These are phyloP conservation scores for Stephanodiscus triporus DNA, from an alignment of 108 stramenopile genomes.

Conservation along the genomic window DNA sequence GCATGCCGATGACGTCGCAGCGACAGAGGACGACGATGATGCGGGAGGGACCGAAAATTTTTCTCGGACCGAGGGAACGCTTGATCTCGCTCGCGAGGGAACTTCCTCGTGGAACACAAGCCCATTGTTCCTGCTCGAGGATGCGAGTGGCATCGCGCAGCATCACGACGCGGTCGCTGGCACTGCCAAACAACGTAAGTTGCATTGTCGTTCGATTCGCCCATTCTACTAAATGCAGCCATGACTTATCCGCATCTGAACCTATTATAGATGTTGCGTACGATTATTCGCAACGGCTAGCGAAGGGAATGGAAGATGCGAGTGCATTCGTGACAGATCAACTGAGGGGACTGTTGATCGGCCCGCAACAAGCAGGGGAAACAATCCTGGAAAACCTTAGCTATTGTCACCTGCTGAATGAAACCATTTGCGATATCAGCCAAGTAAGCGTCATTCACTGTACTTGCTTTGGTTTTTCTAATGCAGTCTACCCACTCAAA, in stretches of 20 bases:
- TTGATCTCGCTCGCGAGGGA: not conserved
- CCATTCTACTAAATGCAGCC: not conserved
- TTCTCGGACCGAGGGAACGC: not conserved
- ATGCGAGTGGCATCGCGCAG: conserved; percentile 83
- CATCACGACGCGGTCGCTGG: conserved; percentile 95
- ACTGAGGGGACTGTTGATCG: conserved; percentile 44
- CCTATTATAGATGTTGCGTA: conserved; percentile 65
- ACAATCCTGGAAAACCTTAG: conserved; percentile 38
- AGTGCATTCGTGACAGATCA: conserved; percentile 47
- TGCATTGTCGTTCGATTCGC: not conserved
- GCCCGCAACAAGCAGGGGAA: conserved; percentile 4
- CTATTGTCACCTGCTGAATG: conserved; percentile 84
- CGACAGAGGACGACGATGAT: too few relatives aligned
- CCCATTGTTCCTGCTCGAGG: conserved; percentile 66
- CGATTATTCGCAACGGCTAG: conserved; percentile 86
- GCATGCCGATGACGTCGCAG: too few relatives aligned
- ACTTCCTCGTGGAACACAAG: conserved; percentile 29
- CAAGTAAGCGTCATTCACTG: conserved; percentile 23
- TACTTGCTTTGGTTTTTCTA: not conserved
- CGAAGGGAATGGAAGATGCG: conserved; percentile 68
- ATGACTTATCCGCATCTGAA: not conserved
- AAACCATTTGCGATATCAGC: conserved; percentile 79
- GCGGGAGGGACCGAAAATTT: not conserved
- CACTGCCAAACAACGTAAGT: conserved; percentile 9
- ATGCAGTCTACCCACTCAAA: conserved; percentile 3